These are phyloP conservation scores for Crepidotus variabilis DNA, from an alignment of 768 basidiomycete species.

Conservation along the genomic window DNA sequence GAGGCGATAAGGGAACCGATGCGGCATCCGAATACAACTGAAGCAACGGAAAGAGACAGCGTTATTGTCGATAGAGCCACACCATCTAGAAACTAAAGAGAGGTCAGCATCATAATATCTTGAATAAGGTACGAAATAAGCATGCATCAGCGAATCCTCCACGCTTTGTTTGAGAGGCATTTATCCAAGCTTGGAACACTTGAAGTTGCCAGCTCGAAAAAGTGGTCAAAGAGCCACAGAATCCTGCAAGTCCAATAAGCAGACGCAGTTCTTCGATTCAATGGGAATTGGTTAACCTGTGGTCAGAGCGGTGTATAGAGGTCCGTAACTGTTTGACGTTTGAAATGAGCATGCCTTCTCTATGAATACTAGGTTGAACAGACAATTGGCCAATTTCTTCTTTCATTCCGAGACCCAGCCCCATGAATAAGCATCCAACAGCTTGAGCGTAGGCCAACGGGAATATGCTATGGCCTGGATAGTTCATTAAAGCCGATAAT, in stretches of 20 bases:
- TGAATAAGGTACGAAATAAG: conserved; percentile 7
- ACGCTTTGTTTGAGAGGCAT: conserved; percentile 50
- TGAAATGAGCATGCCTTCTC: conserved; percentile 1
- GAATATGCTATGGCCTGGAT: conserved; percentile 75
- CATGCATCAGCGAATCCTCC: conserved; percentile 72
- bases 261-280: background rate
- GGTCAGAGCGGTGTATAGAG: conserved; percentile 82
- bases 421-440: conserved; percentile 91
- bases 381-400: conserved; percentile 73
- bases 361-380: conserved; percentile 23
- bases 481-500: conserved; percentile 66
- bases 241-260: conserved; percentile 46
- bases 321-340: conserved; percentile 64
- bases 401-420: conserved; percentile 66
- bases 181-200: conserved; percentile 81
- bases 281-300: conserved; percentile 51
- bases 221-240: conserved; percentile 95
- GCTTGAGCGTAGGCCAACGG: conserved; percentile 83
- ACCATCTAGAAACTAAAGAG: conserved; percentile 78
- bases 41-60: conserved; percentile 69
- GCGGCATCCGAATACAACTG: conserved; percentile 70
- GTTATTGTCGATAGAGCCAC: conserved; percentile 79
- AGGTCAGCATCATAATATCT: background rate
- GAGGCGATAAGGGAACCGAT: conserved; percentile 43
- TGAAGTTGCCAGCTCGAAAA: conserved; percentile 96